phyloP scores from a whole-genome alignment of 1,284 basidiomycete genomes.

The Termitomyces sp. region DNA sequence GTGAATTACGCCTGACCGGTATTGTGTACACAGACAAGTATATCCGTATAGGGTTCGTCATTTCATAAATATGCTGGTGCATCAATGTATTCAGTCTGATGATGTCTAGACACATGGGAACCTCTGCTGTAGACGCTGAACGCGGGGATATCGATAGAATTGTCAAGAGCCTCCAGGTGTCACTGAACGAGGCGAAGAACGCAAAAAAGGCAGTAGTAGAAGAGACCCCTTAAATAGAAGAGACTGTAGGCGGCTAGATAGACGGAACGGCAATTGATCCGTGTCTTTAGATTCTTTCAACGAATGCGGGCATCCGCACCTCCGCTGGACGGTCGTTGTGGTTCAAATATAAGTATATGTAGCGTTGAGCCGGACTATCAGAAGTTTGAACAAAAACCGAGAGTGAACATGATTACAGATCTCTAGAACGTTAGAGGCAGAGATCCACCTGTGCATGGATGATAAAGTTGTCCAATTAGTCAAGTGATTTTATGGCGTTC shows the following conservation, averaged over 20 bases:
- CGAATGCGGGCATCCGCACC: slow-evolving; percentile 11
- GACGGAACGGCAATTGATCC: slow-evolving; percentile 14
- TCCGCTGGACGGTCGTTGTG: slow-evolving; percentile 2
- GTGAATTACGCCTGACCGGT: not conserved
- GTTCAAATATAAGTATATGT: not conserved
- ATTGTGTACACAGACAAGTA: slow-evolving; percentile 50
- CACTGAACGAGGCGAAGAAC: slow-evolving; percentile 11
- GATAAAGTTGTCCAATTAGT: slow-evolving; percentile 11
- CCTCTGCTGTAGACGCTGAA: slow-evolving; percentile 66
- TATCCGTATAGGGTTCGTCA: slow-evolving; percentile 69
- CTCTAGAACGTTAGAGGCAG: not conserved
- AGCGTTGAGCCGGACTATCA: not conserved
- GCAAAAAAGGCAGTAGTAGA: slow-evolving; percentile 12
- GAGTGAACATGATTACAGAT: not conserved
- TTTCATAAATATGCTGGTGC: not conserved
- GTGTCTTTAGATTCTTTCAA: not conserved
- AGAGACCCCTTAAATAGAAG: slow-evolving; percentile 1
- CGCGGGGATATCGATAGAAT: slow-evolving; percentile 79
- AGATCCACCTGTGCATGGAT: slow-evolving; percentile 11
- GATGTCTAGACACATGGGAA: slow-evolving; percentile 78
- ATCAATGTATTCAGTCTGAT: not conserved
- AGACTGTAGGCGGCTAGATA: not conserved
- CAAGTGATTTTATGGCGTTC: slow-evolving; percentile 17
- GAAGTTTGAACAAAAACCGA: not conserved
- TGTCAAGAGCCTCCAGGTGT: slow-evolving; percentile 15